Conservation (phyloP, 1,139 yeast genomes). For the Saccharomycopsis hybrid region DNA sequence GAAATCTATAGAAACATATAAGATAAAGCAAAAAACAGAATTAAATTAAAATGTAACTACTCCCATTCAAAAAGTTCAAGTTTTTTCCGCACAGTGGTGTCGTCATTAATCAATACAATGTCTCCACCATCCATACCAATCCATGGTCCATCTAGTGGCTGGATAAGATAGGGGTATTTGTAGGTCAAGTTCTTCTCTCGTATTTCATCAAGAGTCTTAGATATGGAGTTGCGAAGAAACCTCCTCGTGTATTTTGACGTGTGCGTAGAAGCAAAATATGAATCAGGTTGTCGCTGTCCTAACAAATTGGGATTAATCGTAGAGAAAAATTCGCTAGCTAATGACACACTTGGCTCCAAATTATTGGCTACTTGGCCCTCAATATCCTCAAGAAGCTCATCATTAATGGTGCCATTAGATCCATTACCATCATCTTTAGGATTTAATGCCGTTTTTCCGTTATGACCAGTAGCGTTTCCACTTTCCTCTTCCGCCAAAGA, state of each 20-base stretch:
- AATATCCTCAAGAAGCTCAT: not conserved
- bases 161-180: conserved; percentile 67
- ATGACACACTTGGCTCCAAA: conserved; percentile 5
- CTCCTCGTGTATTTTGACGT: not conserved
- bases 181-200: conserved; percentile 64
- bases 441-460: not conserved
- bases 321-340: conserved; percentile 13
- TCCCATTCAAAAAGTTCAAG: conserved; percentile 47
- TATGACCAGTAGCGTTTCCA: not conserved
- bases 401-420: conserved; percentile 5
- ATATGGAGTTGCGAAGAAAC: not conserved
- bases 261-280: not conserved
- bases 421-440: no score
- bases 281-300: not conserved
- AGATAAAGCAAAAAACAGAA: no score
- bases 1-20: no score
- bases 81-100: conserved; percentile 48
- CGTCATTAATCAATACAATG: conserved; percentile 51
- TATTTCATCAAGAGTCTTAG: conserved; percentile 55
- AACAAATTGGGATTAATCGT: conserved; percentile 18
- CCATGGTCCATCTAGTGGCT: conserved; percentile 77
- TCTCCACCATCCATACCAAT: conserved; percentile 61
- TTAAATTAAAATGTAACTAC: conserved; percentile 23
- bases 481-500: conserved; percentile 1
- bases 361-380: conserved; percentile 2